Evolutionary conservation across 257 asterid species (phyloP), one percentile per base, ranked within the genome.

Genomic region (Solanum sejunctum): DNA sequence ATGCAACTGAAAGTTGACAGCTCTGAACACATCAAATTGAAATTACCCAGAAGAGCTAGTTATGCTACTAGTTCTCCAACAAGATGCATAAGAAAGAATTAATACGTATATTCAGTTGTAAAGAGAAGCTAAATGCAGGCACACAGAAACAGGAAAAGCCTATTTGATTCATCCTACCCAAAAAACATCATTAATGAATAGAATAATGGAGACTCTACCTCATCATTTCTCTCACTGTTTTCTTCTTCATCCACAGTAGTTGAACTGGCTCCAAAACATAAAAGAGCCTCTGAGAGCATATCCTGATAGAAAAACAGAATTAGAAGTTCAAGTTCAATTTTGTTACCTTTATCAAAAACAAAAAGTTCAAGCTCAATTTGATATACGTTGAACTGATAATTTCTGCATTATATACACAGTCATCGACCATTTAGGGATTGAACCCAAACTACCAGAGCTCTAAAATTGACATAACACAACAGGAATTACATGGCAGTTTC

Each of bases 211-310:
- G 36, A 55, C 6, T 71, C 18, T 85, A 92, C 99, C 95, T 92
- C 91, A 60, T 88, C 88, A 85, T 85, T 80, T 6, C 77, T 86
- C 21, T 86, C 84, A 80, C 45, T 20, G 56, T 12, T 43, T 78
- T 93, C 93, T 16, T 87, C 91, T 83, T 89, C 92, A 85, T 93
- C 97, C 81, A 89, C 84, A 87, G 93, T 91, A 47, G 95, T 88
- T n/a, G 98, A 96, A 86, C 88, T 90, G 72, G 99, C 99, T 89
- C 98, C 98, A 54, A 95, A 95, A 86, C 98, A 92, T 88, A 96
- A 73, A 32, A 95, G 95, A 85, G 97, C 92, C 86, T 96, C 98
- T 41, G 98, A 92, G 49, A 96, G 90, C 91, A 82, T 85, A 84
- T 91, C 97, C 99, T 96, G 86, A 58, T 28, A 79, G 60, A 36